Base-by-base conservation (phyloP, 768 basidiomycete species). In the Rhizopogon salebrosus region DNA sequence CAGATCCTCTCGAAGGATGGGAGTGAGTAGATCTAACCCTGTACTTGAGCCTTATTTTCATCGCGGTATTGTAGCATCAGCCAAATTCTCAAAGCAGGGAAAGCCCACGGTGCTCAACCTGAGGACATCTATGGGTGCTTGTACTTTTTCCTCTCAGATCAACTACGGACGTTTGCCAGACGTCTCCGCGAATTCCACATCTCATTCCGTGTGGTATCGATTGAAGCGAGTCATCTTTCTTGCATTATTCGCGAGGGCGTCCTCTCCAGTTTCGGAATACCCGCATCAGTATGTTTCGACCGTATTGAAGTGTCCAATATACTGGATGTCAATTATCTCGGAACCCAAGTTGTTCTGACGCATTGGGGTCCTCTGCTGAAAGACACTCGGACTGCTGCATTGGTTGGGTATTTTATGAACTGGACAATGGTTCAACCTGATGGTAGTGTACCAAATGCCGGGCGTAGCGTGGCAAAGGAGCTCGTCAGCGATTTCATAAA, bases 61-160 rank as follows among this genome's bases (percentile, higher is more conserved):
- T 3, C 39, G 18, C 9, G 23, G 10, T 26, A 49, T 49, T 34
- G 36, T 52, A 78, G 78, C 57, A 46, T 75, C n/a, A 62, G 73
- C 23, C 57, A 67, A 16, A 70, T 80, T 18, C 62, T 72, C 31
- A 53, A 60, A 14, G 65, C 72, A 0, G 79, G 78, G n/a, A 55
- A 51, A 36, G 68, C 64, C 1, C 64, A 73, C 24, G 75, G 77
- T 2, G 70, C 72, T 6, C 64, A 62, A 6, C 53, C 61, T 0
- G 77, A 73, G 49, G 79, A 80, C 58, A 66, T 78, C 31, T 77
- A 73, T 52, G 79, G 79, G 4, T 80, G 77, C 45, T 71, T 80
- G 29, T 78, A 77, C 59, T 78, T 79, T n/a, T 72, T 70, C 54
- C 51, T 80, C 24, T 65, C 69, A 4, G 66, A 73, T 11, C 65